A percentile compares a stretch with the other conserved stretches of the same genome.
Evolutionary conservation across 2,329 filamentous ascomycete genomes (phyloP).

Genomic region (Fusarium algeriense): DNA sequence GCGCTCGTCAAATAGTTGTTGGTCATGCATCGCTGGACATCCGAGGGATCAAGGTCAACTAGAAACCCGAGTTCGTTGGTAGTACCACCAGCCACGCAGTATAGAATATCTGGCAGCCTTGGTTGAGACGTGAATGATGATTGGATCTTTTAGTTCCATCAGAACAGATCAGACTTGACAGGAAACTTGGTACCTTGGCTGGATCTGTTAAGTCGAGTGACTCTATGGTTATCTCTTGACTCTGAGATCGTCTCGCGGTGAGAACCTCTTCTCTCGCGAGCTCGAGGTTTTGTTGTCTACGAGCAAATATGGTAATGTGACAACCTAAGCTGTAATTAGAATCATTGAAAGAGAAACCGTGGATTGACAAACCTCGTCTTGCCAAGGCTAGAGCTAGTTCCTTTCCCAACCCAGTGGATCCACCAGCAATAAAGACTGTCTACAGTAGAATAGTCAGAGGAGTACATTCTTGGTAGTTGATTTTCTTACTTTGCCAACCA

Average conservation of each 20-base stretch:
- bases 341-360: too few relatives aligned
- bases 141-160: neutral
- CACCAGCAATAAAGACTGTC: neutral
- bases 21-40: neutral
- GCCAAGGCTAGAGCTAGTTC: neutral
- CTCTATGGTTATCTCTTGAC: neutral
- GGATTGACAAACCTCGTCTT: neutral
- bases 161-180: neutral
- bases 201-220: neutral
- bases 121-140: neutral
- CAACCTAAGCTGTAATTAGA: neutral
- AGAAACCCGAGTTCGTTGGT: conserved; percentile 2
- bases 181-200: neutral
- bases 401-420: neutral
- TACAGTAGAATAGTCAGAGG: neutral
- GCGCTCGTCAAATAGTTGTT: neutral
- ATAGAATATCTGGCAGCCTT: neutral
- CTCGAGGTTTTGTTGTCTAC: neutral
- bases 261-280: neutral
- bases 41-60: neutral
- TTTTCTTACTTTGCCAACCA: neutral
- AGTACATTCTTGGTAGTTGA: neutral
- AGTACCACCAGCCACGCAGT: neutral
- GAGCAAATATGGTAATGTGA: neutral
- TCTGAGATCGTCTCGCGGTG: neutral